Percentiles rank a stretch among this genome's conserved stretches.
Evolutionary conservation across 2,329 filamentous ascomycete species (phyloP).

Genomic region (Colletotrichum ledebouriae): DNA sequence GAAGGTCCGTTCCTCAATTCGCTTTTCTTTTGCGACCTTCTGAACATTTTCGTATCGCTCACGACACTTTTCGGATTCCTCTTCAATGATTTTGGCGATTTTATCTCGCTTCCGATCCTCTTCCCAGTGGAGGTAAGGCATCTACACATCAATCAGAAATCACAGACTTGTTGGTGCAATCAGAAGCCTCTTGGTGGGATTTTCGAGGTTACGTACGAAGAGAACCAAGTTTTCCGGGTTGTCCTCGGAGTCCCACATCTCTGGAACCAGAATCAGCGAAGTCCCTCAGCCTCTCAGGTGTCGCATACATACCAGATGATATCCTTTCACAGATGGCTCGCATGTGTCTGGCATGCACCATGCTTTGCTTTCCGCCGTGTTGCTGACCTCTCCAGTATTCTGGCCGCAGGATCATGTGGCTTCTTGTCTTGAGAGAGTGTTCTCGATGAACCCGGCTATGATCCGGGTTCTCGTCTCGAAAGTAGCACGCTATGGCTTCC

Average conservation of each 20-base stretch:
- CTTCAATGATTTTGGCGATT: slow-evolving; percentile 47
- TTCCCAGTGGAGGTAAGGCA: slow-evolving; percentile 59
- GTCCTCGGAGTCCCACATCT: slow-evolving; percentile 28
- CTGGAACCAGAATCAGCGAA: neutral
- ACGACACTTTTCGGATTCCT: slow-evolving; percentile 24
- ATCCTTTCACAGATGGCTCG: slow-evolving; percentile 51
- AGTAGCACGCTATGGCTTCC: slow-evolving; percentile 50
- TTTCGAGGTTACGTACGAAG: slow-evolving; percentile 45
- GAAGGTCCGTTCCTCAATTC: neutral
- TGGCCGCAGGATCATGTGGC: slow-evolving; percentile 48
- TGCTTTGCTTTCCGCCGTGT: slow-evolving; percentile 44
- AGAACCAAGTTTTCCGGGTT: slow-evolving; percentile 48
- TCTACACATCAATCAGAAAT: slow-evolving; percentile 44
- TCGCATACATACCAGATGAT: slow-evolving; percentile 45
- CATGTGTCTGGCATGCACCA: slow-evolving; percentile 54
- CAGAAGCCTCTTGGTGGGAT: no score
- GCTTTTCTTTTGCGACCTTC: slow-evolving; percentile 7
- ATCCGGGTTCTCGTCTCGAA: slow-evolving; percentile 42
- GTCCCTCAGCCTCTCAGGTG: no score
- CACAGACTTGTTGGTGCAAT: no score
- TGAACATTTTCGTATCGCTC: slow-evolving; percentile 8
- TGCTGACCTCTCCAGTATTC: slow-evolving; percentile 54
- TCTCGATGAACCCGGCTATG: slow-evolving; percentile 18
- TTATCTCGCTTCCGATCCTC: slow-evolving; percentile 50
- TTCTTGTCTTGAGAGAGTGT: slow-evolving; percentile 33